Conservation (phyloP, 345 rosid species). For the Murraya koenigii region DNA sequence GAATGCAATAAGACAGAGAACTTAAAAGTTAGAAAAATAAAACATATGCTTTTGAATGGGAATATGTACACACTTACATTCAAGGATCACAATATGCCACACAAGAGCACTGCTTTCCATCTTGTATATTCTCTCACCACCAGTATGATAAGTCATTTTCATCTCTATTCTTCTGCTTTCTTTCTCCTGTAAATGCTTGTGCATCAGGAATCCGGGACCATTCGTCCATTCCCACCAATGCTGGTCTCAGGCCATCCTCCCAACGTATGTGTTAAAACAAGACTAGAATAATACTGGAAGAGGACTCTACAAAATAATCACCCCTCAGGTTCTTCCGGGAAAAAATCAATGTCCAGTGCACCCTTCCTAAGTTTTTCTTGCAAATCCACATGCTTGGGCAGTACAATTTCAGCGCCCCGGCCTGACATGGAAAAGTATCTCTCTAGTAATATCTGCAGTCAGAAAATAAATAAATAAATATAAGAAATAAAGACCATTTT, state of each 20-base stretch:
- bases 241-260: not conserved
- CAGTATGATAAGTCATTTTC: not conserved
- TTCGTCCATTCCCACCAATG: not conserved
- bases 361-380: constrained; percentile 71
- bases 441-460: constrained; percentile 72
- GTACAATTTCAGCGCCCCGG: constrained; percentile 57
- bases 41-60: too few species aligned
- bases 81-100: not conserved
- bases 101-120: not conserved
- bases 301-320: not conserved
- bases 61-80: too few species aligned
- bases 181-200: not conserved
- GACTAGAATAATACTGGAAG: not conserved
- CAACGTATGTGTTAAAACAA: not conserved
- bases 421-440: constrained; percentile 72
- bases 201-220: not conserved
- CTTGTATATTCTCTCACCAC: not conserved
- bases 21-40: too few species aligned
- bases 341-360: constrained; percentile 56
- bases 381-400: constrained; percentile 65
- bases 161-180: not conserved
- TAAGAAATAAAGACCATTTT: not conserved
- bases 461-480: not conserved
- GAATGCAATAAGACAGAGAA: too few species aligned
- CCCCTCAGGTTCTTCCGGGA: constrained; percentile 26